phyloP scores from a whole-genome alignment of 2,329 filamentous ascomycete species.

The Fusarium nelsonii region DNA sequence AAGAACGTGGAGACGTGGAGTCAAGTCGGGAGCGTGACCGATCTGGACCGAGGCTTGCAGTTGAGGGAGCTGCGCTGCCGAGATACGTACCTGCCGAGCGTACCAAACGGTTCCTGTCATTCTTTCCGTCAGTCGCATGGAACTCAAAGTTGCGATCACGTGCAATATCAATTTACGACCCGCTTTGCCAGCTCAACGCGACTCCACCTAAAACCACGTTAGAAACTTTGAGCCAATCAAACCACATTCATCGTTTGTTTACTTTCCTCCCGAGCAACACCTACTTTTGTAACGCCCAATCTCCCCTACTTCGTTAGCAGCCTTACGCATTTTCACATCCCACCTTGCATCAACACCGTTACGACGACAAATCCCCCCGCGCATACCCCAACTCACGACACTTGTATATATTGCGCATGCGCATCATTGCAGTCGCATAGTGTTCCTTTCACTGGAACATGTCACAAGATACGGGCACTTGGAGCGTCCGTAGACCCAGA shows the following conservation, averaged over 20 bases:
- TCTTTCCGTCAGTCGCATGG: background rate
- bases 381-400: slow-evolving; percentile 5
- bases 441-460: slow-evolving; percentile 59
- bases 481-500: slow-evolving; percentile 91
- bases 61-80: slow-evolving; percentile 12
- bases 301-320: slow-evolving; percentile 30
- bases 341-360: slow-evolving; percentile 38
- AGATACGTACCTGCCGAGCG: slow-evolving; percentile 33
- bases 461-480: slow-evolving; percentile 89
- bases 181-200: slow-evolving; percentile 32
- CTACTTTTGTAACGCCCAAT: slow-evolving; percentile 33
- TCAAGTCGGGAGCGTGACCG: slow-evolving; percentile 47
- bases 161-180: slow-evolving; percentile 3
- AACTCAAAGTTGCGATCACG: slow-evolving; percentile 25
- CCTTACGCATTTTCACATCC: slow-evolving; percentile 39
- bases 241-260: slow-evolving; percentile 53
- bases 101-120: background rate
- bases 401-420: slow-evolving; percentile 25
- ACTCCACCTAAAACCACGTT: slow-evolving; percentile 19
- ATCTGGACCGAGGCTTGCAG: slow-evolving; percentile 52
- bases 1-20: slow-evolving; percentile 42
- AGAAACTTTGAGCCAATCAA: slow-evolving; percentile 46
- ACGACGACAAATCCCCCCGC: slow-evolving; percentile 7
- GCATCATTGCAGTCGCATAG: slow-evolving; percentile 34
- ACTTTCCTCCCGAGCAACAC: slow-evolving; percentile 58